These are phyloP conservation scores for Podila verticillata DNA, from an alignment of 192 early-diverging fungal genomes.

Conservation along the genomic window DNA sequence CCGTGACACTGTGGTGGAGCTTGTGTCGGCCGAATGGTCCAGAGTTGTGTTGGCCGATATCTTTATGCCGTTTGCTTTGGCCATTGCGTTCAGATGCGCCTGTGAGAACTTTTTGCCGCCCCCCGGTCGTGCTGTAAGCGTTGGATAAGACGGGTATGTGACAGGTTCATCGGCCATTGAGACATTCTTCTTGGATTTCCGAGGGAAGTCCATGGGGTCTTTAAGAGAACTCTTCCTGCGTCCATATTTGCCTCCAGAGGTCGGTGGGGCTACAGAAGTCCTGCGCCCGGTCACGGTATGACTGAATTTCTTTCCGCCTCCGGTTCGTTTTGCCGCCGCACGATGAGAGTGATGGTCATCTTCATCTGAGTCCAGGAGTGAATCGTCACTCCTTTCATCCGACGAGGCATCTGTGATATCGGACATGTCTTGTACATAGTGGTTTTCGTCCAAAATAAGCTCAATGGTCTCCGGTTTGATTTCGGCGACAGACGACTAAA, in stretches of 20 bases:
- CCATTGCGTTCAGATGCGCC: slow-evolving; percentile 42
- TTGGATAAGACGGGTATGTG: not conserved
- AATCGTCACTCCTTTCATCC: slow-evolving; percentile 17
- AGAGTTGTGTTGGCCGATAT: not conserved
- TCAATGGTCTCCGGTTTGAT: slow-evolving; percentile 22
- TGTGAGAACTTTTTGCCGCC: slow-evolving; percentile 51
- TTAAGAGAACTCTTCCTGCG: slow-evolving; percentile 47
- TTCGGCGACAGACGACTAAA: slow-evolving; percentile 24
- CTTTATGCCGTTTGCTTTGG: slow-evolving; percentile 1
- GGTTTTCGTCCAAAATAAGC: slow-evolving; percentile 10
- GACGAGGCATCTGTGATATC: slow-evolving; percentile 21
- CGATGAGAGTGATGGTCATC: slow-evolving; percentile 9
- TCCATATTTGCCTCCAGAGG: slow-evolving; percentile 40
- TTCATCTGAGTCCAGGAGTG: slow-evolving; percentile 5
- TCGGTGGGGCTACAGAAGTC: slow-evolving; percentile 8
- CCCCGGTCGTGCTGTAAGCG: slow-evolving; percentile 4
- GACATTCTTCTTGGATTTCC: slow-evolving; percentile 42
- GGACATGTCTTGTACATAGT: slow-evolving; percentile 20
- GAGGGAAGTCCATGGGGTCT: slow-evolving; percentile 14
- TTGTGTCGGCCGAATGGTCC: not conserved
- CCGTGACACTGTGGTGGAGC: slow-evolving; percentile 7
- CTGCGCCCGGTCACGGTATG: not conserved
- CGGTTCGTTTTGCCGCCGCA: slow-evolving; percentile 14
- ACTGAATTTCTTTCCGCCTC: slow-evolving; percentile 24
- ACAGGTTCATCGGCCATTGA: slow-evolving; percentile 31